Conservation (phyloP, 192 early-diverging fungal genomes). For the Polychytrium aggregatum region DNA sequence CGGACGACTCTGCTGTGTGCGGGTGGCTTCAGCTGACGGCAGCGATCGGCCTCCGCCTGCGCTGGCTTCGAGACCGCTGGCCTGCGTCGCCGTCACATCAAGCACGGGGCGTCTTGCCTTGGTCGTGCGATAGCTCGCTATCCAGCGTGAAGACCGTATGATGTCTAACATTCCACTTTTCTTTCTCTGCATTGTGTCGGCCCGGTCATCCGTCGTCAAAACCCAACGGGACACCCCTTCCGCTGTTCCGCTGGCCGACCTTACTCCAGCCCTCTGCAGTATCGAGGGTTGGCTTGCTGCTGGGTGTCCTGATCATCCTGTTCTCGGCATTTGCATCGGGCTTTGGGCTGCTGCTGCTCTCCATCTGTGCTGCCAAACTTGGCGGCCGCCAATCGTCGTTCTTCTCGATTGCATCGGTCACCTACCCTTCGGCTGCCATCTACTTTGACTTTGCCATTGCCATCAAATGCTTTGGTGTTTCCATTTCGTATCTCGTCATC, state of each 20-base stretch:
- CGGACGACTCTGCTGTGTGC: background rate
- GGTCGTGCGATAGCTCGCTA: no score
- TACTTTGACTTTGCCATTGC: conserved; percentile 95
- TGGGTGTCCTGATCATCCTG: conserved; percentile 72
- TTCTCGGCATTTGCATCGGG: conserved; percentile 63
- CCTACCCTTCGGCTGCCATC: conserved; percentile 79
- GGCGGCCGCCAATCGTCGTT: conserved; percentile 75
- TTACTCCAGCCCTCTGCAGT: conserved; percentile 77
- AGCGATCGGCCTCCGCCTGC: no score
- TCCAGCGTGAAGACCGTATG: no score
- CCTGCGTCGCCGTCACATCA: no score
- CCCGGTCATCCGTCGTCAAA: no score
- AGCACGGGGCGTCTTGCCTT: no score
- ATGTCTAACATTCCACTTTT: no score
- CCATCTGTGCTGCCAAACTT: conserved; percentile 61
- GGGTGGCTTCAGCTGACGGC: no score
- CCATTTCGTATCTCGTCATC: conserved; percentile 89
- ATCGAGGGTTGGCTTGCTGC: conserved; percentile 66
- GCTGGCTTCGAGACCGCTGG: no score
- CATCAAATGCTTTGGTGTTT: conserved; percentile 97
- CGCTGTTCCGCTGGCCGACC: no score
- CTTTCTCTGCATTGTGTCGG: no score
- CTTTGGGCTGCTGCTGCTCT: conserved; percentile 78
- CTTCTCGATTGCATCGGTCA: conserved; percentile 79
- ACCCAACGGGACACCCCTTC: no score